Percentiles rank a stretch among this genome's conserved stretches.
Evolutionary conservation across 2,329 filamentous ascomycete species (phyloP).

Genomic region (Dothistroma pini): DNA sequence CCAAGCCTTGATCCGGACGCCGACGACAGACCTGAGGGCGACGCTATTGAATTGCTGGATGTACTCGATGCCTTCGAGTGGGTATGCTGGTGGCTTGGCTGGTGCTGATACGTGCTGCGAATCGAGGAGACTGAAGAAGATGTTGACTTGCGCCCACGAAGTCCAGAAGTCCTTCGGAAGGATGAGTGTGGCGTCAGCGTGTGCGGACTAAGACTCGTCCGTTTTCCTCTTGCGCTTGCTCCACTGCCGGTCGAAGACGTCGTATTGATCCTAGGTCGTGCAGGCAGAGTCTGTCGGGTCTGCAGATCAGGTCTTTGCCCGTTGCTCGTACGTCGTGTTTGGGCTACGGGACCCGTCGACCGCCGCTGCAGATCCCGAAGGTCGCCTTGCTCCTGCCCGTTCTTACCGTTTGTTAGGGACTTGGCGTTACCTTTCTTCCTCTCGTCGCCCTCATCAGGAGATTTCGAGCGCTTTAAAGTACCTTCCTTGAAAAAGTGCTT

Average conservation of each 20-base stretch:
- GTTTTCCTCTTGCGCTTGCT: constrained; percentile 34
- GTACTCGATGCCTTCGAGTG: constrained; percentile 95
- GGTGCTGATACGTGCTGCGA: constrained; percentile 82
- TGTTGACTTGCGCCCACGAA: constrained; percentile 90
- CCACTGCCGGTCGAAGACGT: constrained; percentile 35
- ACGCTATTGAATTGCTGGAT: constrained; percentile 67
- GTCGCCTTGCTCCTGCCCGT: constrained; percentile 18
- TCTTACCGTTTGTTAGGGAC: constrained; percentile 17
- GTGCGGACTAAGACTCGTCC: constrained; percentile 62
- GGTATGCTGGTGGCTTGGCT: constrained; percentile 60
- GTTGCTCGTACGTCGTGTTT: constrained; percentile 32
- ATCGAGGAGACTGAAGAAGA: constrained; percentile 93
- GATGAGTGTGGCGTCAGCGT: constrained; percentile 85
- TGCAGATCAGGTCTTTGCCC: constrained; percentile 37
- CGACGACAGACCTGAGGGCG: constrained; percentile 40
- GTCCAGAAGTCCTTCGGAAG: constrained; percentile 77
- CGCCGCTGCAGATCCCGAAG: constrained; percentile 35
- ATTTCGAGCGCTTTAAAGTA: constrained; percentile 59
- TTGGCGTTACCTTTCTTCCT: constrained; percentile 20
- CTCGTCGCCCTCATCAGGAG: constrained; percentile 40
- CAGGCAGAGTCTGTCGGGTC: constrained; percentile 38
- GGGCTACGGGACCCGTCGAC: constrained; percentile 33
- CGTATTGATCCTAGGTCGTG: constrained; percentile 45
- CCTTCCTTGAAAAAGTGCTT: constrained; percentile 69
- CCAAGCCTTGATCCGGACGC: constrained; percentile 59